These are phyloP conservation scores for Populus ilicifolia DNA, from an alignment of 345 rosid species.

Conservation along the genomic window DNA sequence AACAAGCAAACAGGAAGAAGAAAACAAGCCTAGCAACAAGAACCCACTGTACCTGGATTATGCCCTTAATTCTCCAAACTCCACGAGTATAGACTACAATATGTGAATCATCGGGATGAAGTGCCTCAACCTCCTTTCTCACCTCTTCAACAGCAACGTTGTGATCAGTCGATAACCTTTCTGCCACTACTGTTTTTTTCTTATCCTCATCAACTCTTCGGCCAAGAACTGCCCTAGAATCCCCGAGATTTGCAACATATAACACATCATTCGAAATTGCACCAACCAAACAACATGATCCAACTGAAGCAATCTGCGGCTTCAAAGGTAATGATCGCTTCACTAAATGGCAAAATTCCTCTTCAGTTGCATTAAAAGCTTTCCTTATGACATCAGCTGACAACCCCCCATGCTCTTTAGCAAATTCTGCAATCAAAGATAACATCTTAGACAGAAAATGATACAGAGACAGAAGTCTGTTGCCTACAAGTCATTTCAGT, in stretches of 20 bases:
- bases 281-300: slow-evolving; percentile 94
- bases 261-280: slow-evolving; percentile 65
- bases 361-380: slow-evolving; percentile 88
- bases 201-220: slow-evolving; percentile 38
- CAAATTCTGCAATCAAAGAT: slow-evolving; percentile 49
- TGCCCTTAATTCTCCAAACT: slow-evolving; percentile 98
- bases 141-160: slow-evolving; percentile 91
- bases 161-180: slow-evolving; percentile 91
- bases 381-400: slow-evolving; percentile 72
- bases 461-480: neutral
- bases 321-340: slow-evolving; percentile 51
- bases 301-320: slow-evolving; percentile 91
- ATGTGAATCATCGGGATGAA: slow-evolving; percentile 94
- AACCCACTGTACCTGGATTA: slow-evolving; percentile 64
- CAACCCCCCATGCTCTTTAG: slow-evolving; percentile 76
- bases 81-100: slow-evolving; percentile 74
- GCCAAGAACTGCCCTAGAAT: slow-evolving; percentile 94
- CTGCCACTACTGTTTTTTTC: slow-evolving; percentile 52
- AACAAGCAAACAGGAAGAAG: neutral
- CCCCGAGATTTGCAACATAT: slow-evolving; percentile 92
- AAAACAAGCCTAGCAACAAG: neutral
- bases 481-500: neutral
- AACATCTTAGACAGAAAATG: neutral
- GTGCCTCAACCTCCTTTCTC: slow-evolving; percentile 88
- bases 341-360: slow-evolving; percentile 78